Base-by-base conservation (phyloP, 257 asterid species). In the Penstemon newberryi region DNA sequence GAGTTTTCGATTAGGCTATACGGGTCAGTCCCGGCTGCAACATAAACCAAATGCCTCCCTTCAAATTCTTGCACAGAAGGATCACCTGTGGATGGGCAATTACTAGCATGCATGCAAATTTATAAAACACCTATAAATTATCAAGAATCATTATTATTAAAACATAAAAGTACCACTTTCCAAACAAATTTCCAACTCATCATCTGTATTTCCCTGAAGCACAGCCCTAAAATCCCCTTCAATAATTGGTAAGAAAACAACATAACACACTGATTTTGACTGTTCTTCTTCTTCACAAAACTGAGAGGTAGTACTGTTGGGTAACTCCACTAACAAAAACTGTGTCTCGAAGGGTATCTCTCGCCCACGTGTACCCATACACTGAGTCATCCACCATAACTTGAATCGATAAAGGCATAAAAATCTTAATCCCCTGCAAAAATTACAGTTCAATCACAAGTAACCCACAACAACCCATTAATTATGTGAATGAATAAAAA, bases 311-410 rank as follows among this genome's bases (percentile, higher is more conserved):
- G 82, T 85, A 11, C 83, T 8, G 8, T 41, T 25, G 33, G 33
- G 79, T 19, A 84, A 95, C 78, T 92, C 96, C 7, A 92, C 84
- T 46, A 92, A 76, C 85, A 92, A 74, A 74, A 92, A 89, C 33
- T 92, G 98, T 5, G 97, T 89, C 70, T 92, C 98, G 33, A 84
- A 89, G 6, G 98, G 98, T 73, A 92, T 75, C 3, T 89, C 96
- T 70, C 81, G 86, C 37, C 97, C 98, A 11, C 67, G 57, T 12
- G 82, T 69, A 0, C 98, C 98, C 91, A 92, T 92, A 69, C 97
- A 85, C 77, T 92, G 98, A 4, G 97, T 87, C 98, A 92, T 92
- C 98, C 98, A 92, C 98, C 98, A 92, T 73, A 92, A 53, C 81
- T 92, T 92, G 87, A 90, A 92, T 52, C 98, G 97, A 64, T 88